These are phyloP conservation scores for Suillus placidus DNA, from an alignment of 768 basidiomycete genomes.

Conservation along the genomic window DNA sequence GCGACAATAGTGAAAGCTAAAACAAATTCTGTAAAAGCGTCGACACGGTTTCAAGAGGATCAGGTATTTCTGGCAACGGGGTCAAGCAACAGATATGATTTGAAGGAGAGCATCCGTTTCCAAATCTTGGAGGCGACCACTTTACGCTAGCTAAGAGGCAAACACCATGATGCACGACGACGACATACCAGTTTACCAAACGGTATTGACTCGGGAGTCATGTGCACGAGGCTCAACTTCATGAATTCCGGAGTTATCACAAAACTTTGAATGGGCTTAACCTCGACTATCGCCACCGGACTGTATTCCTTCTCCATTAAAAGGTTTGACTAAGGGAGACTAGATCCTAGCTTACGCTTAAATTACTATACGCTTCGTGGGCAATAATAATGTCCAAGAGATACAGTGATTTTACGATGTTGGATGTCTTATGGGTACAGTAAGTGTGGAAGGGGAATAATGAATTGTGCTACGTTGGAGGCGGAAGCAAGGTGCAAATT, in stretches of 20 bases:
- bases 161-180: too few relatives aligned
- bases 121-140: too few relatives aligned
- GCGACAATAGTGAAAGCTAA: too few relatives aligned
- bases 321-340: background rate
- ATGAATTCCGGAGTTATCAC: background rate
- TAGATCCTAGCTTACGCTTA: background rate
- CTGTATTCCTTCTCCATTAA: background rate
- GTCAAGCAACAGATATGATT: too few relatives aligned
- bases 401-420: slow-evolving; percentile 6
- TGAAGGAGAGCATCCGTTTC: too few relatives aligned
- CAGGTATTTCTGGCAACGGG: too few relatives aligned
- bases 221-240: background rate
- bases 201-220: background rate
- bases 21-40: too few relatives aligned
- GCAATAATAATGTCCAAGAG: background rate
- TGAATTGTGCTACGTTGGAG: background rate
- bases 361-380: background rate
- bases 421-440: background rate
- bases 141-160: too few relatives aligned
- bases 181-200: background rate
- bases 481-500: background rate
- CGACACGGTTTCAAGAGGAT: too few relatives aligned
- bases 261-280: too few relatives aligned
- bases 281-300: too few relatives aligned
- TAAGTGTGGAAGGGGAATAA: slow-evolving; percentile 3